Percentiles rank a stretch among this genome's conserved stretches.
These are phyloP conservation scores for Nymphaea thermarum DNA, from an alignment of 164 flowering plant species.

Conservation along the genomic window DNA sequence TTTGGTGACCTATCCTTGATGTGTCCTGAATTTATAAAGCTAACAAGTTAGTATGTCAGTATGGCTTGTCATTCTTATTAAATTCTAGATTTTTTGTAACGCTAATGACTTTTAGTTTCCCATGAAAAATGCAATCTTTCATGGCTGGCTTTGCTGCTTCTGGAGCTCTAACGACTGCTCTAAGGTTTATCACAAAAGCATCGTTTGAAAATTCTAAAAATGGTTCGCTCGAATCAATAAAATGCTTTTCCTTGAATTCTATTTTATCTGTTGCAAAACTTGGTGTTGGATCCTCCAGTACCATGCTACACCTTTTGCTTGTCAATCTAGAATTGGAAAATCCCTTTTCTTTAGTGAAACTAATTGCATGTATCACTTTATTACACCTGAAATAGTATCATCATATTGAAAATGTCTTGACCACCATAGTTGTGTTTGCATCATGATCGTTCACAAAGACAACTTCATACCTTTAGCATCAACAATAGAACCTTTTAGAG, in stretches of 20 bases:
- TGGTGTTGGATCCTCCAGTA: background rate
- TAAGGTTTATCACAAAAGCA: constrained; percentile 21
- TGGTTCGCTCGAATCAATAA: background rate
- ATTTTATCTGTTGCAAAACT: background rate
- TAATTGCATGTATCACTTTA: too few relatives aligned
- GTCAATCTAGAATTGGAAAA: too few relatives aligned
- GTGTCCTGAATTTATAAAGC: constrained; percentile 12
- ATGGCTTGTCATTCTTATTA: background rate
- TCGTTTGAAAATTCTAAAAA: constrained; percentile 15
- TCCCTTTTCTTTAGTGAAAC: too few relatives aligned
- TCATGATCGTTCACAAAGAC: too few relatives aligned
- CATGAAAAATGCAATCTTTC: constrained; percentile 8
- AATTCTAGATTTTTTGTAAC: background rate
- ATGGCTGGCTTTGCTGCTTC: constrained; percentile 18
- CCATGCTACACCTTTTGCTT: too few relatives aligned
- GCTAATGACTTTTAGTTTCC: background rate
- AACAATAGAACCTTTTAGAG: too few relatives aligned
- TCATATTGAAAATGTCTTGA: too few relatives aligned
- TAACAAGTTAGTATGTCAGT: background rate
- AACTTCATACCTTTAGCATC: too few relatives aligned
- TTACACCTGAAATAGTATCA: too few relatives aligned
- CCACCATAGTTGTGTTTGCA: too few relatives aligned
- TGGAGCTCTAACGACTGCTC: constrained; percentile 19
- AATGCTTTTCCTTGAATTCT: too few relatives aligned
- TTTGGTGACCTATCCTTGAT: constrained; percentile 16